Percentiles rank a stretch among this genome's conserved stretches.
These are phyloP conservation scores for Sclerotinia spermophila DNA, from an alignment of 2,329 filamentous ascomycete genomes.

Conservation along the genomic window DNA sequence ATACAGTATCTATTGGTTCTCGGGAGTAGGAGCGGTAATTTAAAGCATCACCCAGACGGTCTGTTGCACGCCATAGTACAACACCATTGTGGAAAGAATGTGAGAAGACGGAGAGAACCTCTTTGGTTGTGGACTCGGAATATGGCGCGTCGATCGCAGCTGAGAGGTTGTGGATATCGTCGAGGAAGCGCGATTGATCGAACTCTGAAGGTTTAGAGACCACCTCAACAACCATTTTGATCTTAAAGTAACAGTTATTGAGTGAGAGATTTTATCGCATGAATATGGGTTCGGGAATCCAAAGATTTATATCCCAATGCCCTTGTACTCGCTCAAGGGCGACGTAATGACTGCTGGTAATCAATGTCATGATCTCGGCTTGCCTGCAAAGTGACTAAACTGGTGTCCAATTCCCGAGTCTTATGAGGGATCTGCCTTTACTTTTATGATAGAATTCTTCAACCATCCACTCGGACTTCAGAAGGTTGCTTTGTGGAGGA, in stretches of 20 bases:
- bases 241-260: background rate
- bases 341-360: too few species aligned
- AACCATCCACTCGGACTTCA: background rate
- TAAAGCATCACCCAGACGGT: conserved; percentile 9
- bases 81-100: background rate
- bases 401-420: background rate
- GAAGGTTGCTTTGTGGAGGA: background rate
- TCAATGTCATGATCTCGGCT: background rate
- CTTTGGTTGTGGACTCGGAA: background rate
- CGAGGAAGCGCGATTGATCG: background rate
- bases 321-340: background rate
- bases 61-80: conserved; percentile 9
- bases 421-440: too few species aligned
- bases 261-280: too few species aligned
- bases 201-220: background rate
- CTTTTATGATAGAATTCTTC: background rate
- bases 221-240: background rate
- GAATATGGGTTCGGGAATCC: background rate
- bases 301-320: background rate
- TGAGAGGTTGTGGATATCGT: background rate
- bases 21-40: conserved; percentile 16
- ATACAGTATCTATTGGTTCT: conserved; percentile 11
- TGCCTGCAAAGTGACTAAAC: background rate
- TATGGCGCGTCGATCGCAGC: conserved; percentile 3
- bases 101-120: background rate